Evolutionary conservation across 1,284 basidiomycete species (phyloP), one percentile per base, ranked within the genome.

Genomic region (Ganoderma boninense): DNA sequence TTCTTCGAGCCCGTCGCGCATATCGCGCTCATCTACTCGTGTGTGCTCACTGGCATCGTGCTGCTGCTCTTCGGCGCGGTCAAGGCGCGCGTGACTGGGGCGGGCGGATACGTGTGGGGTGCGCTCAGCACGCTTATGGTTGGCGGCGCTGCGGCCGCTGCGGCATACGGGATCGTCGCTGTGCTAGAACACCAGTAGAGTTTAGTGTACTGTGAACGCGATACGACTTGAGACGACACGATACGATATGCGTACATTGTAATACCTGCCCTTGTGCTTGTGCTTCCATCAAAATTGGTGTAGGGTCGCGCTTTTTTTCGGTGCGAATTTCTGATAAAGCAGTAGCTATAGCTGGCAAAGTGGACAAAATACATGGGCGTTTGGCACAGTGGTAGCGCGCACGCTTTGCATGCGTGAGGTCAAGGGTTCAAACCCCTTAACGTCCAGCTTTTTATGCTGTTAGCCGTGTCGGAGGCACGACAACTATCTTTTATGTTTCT

Each of bases 51-150:
- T 13, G 94, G 94, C 26, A 75, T 95, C 70, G 88, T 97, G n/a
- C 86, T 98, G 13, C 87, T 98, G 74, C 80, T 97, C 67, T 98
- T 98, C 77, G 97, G 97, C 62, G 94, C 89, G 2, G 89, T 96
- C 79, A 98, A 98, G 82, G 92, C 96, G 2, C 93, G 94, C 74
- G 88, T 96, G 64, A 97, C 96, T 0, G 97, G 85, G 68, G 79
- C 78, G 61, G 85, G 78, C 69, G 90, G 86, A 66, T 95, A 89
- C 78, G 79, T 94, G 11, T 95, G 94, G 88, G 97, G 97, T n/a
- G 95, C 96, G 1, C 79, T 95, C 29, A 93, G 90, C 75, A 99
- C 95, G n/a, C 84, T 97, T 66, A 83, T 94, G 54, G 97, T 99
- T 2, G 97, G 97, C 66, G 96, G 95, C 38, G 83, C 94, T 0